Evolutionary conservation across 352 stramenopile genomes (phyloP), one percentile per base, ranked within the genome.

Genomic region (Globisporangium spinosum): DNA sequence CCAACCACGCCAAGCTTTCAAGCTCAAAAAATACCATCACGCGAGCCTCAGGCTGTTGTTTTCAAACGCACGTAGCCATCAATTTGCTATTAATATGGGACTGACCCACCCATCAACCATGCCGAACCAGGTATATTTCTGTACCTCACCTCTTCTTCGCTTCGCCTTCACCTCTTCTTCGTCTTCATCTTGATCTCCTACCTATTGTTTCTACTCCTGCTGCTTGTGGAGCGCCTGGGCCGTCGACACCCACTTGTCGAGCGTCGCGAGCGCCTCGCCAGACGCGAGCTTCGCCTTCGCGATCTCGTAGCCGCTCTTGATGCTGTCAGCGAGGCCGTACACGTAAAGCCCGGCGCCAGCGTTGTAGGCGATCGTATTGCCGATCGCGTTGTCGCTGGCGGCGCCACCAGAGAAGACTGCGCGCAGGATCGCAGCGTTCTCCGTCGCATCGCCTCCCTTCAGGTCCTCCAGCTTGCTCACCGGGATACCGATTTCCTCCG

Each of bases 311-410:
- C 91, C 90, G 49, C 74, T 83, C 75, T 97, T 93, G 61, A 98
- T 91, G 32, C 80, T 97, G 65, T 89, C 76, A 0, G 82, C 83
- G n/a, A 95, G 62, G 0, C 97, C 97, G 78, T 99, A 99, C 4
- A 99, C 96, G 74, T 99, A 99, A 65, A 98, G 89, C 15, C 96
- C 97, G 1, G 98, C 90, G 47, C 96, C 98, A 29, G 98, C 97
- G 78, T 99, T 99, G 70, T 99, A 97, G 1, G 97, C 95, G 70
- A 99, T 98, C 35, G 97, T 96, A 88, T 99, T 92, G 55, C 97
- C 90, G 59, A 99, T 94, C n/a, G 97, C 91, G 71, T 97, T 94
- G 29, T 95, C 96, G 64, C 80, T 85, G 38, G 96, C 83, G 6
- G 83, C 84, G n/a, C 97, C 97, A 20, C 96, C 89, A 10, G 61